A percentile compares a stretch with the other conserved stretches of the same genome.
Evolutionary conservation across 163 green algal genomes (phyloP).

Genomic region (Chlorella variabilis): DNA sequence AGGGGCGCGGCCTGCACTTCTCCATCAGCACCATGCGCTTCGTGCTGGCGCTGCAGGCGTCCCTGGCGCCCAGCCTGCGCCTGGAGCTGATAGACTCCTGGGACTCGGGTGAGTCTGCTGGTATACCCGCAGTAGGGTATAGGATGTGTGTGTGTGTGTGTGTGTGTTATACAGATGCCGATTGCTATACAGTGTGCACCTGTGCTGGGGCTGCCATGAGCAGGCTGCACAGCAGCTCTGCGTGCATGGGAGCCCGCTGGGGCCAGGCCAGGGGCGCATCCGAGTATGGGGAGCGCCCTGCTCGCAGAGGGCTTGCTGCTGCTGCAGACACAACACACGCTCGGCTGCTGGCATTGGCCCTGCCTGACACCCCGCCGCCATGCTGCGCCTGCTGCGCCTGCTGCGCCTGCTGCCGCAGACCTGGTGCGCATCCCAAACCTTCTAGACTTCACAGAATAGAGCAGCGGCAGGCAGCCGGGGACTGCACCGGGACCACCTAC

Average conservation of each 20-base stretch:
- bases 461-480: too few relatives aligned
- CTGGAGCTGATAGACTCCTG: constrained; percentile 18
- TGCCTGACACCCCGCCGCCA: too few relatives aligned
- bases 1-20: constrained; percentile 24
- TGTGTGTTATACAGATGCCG: not conserved
- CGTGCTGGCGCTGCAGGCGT: constrained; percentile 1
- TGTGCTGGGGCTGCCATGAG: not conserved
- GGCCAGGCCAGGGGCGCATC: too few relatives aligned
- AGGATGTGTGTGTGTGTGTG: not conserved
- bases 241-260: too few relatives aligned
- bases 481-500: too few relatives aligned
- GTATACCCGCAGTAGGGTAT: too few relatives aligned
- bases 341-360: too few relatives aligned
- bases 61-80: not conserved
- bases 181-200: too few relatives aligned
- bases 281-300: too few relatives aligned
- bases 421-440: constrained; percentile 27
- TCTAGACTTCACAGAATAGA: not conserved
- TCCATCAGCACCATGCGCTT: constrained; percentile 29
- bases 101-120: constrained; percentile 12
- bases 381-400: too few relatives aligned
- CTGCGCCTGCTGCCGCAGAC: constrained; percentile 3
- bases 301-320: too few relatives aligned
- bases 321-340: not conserved
- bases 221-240: too few relatives aligned